phyloP scores from a whole-genome alignment of 1,139 yeast genomes.

The Saccharomycopsis crataegensis region DNA sequence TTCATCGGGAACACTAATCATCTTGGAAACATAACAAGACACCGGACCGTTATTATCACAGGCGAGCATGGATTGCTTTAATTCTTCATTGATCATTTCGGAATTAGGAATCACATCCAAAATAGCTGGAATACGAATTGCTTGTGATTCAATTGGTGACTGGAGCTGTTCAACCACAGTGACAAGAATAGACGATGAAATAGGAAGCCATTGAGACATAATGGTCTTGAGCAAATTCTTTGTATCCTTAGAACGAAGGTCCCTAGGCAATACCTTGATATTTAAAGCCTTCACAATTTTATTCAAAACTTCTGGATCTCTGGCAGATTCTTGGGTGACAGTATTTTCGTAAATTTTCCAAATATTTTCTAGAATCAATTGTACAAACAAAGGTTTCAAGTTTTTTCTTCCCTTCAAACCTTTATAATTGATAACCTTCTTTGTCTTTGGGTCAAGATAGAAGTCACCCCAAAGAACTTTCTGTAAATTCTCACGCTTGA shows the following conservation, averaged over 20 bases:
- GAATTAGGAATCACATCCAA: conserved; percentile 50
- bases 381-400: conserved; percentile 78
- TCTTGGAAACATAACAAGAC: conserved; percentile 83
- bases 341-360: conserved; percentile 87
- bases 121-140: conserved; percentile 59
- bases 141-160: conserved; percentile 73
- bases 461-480: conserved; percentile 97
- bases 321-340: conserved; percentile 36
- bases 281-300: conserved; percentile 69
- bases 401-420: conserved; percentile 39
- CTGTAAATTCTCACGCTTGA: conserved; percentile 68
- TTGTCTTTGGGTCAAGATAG: conserved; percentile 82
- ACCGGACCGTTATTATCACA: conserved; percentile 63
- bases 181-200: conserved; percentile 76
- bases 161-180: conserved; percentile 84
- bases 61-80: conserved; percentile 40
- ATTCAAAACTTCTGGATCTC: conserved; percentile 63
- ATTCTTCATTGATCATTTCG: conserved; percentile 30
- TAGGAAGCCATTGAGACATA: conserved; percentile 92
- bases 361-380: conserved; percentile 78
- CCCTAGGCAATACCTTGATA: conserved; percentile 66
- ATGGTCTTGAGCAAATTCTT: conserved; percentile 57
- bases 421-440: conserved; percentile 62
- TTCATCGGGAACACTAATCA: conserved; percentile 72
- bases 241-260: conserved; percentile 71